Evolutionary conservation across 257 asterid species (phyloP).

Genomic region (Primulina tabacum): DNA sequence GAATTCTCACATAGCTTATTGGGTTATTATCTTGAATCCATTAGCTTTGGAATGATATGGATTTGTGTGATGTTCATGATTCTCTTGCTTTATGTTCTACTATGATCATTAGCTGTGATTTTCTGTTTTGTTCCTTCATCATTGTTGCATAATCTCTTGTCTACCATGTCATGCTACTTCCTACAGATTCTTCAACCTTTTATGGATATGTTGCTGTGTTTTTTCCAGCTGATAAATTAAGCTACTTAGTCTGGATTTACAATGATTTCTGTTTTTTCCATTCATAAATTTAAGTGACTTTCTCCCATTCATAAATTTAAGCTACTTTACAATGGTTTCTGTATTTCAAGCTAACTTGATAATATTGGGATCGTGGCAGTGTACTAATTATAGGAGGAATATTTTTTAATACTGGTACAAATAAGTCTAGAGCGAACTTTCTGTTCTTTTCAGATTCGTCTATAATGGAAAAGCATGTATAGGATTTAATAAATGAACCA

Average conservation of each 20-base stretch:
- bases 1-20: background rate
- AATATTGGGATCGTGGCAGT: slow-evolving; percentile 84
- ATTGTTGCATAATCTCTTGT: background rate
- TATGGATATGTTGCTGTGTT: background rate
- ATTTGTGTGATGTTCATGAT: background rate
- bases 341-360: slow-evolving; percentile 74
- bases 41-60: background rate
- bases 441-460: slow-evolving; percentile 14
- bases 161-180: background rate
- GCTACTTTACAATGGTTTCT: too few species aligned
- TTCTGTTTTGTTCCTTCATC: background rate
- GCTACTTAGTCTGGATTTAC: background rate
- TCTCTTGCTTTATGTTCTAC: background rate
- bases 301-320: background rate
- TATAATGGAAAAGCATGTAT: slow-evolving; percentile 11
- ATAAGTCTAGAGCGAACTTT: slow-evolving; percentile 31
- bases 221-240: too few species aligned
- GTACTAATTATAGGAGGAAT: slow-evolving; percentile 63
- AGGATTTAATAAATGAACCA: slow-evolving; percentile 29
- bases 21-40: background rate
- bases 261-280: background rate
- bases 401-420: slow-evolving; percentile 41
- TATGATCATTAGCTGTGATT: background rate
- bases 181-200: background rate
- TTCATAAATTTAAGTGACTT: background rate